These are phyloP conservation scores for Aspergillus sergii DNA, from an alignment of 2,329 filamentous ascomycete species.

Conservation along the genomic window DNA sequence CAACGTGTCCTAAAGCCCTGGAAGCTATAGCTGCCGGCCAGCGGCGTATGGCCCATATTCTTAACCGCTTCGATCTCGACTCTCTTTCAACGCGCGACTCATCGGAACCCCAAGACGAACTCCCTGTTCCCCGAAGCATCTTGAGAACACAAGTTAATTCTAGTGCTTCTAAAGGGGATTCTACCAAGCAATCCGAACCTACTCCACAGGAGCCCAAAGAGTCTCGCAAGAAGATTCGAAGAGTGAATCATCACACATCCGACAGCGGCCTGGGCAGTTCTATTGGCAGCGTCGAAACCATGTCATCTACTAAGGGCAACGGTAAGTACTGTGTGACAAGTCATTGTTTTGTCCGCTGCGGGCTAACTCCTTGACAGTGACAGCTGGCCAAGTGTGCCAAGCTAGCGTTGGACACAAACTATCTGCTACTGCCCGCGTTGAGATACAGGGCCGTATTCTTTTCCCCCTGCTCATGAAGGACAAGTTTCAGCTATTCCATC, in stretches of 20 bases:
- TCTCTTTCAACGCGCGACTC: constrained; percentile 49
- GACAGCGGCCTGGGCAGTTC: constrained; percentile 90
- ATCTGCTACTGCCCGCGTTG: constrained; percentile 69
- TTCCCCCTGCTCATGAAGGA: constrained; percentile 74
- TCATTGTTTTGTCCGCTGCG: constrained; percentile 28
- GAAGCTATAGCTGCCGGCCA: constrained; percentile 71
- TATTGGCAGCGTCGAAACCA: constrained; percentile 61
- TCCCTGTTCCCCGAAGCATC: constrained; percentile 63
- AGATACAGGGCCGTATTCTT: constrained; percentile 79
- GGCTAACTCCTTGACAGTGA: constrained; percentile 24
- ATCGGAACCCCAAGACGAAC: constrained; percentile 56
- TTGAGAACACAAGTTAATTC: constrained; percentile 60
- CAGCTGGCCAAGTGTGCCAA: constrained; percentile 28
- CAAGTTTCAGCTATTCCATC: constrained; percentile 76
- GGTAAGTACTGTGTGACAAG: constrained; percentile 41
- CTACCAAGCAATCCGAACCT: constrained; percentile 28
- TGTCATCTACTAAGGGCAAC: constrained; percentile 43
- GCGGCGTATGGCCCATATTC: constrained; percentile 67
- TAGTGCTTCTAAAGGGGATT: constrained; percentile 34
- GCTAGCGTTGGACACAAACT: constrained; percentile 56
- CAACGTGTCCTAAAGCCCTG: constrained; percentile 57
- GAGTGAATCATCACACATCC: constrained; percentile 67
- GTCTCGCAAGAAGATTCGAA: constrained; percentile 12
- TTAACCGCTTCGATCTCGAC: constrained; percentile 67
- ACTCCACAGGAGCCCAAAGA: constrained; percentile 40